Conservation (phyloP, 495 filamentous ascomycete genomes). For the Xylaria flabelliformis region DNA sequence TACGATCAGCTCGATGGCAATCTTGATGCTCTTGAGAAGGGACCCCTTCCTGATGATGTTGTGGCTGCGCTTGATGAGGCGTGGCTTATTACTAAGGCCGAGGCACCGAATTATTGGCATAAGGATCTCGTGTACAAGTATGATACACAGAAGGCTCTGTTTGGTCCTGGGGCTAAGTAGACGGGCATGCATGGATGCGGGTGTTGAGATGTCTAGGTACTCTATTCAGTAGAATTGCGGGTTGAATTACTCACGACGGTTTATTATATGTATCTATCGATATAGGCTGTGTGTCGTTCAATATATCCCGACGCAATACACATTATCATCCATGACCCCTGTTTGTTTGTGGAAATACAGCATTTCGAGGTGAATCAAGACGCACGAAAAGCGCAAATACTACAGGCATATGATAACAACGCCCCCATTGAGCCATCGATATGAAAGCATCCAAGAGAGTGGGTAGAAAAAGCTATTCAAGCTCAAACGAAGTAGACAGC, state of each 20-base stretch:
- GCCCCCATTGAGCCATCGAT: no score
- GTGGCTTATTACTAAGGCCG: slow-evolving; percentile 69
- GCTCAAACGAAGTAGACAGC: no score
- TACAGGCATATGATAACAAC: no score
- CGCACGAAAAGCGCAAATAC: neutral
- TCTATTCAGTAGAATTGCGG: neutral
- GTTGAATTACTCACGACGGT: neutral
- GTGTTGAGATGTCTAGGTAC: neutral
- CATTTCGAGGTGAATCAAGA: neutral
- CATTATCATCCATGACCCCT: neutral
- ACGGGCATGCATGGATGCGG: neutral
- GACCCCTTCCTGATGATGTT: slow-evolving; percentile 84
- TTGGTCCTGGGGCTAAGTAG: slow-evolving; percentile 50
- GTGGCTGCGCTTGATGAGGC: slow-evolving; percentile 81
- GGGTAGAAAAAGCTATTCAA: neutral
- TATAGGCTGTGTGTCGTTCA: neutral
- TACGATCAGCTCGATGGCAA: slow-evolving; percentile 77
- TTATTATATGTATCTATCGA: neutral
- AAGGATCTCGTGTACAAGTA: slow-evolving; percentile 76
- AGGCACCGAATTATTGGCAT: slow-evolving; percentile 79
- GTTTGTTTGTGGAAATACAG: neutral
- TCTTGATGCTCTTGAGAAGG: slow-evolving; percentile 80
- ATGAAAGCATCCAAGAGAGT: no score
- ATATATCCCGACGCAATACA: neutral
- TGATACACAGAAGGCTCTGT: slow-evolving; percentile 71